These are phyloP conservation scores for Gryganskiella cystojenkinii DNA, from an alignment of 192 early-diverging fungal species.

Conservation along the genomic window DNA sequence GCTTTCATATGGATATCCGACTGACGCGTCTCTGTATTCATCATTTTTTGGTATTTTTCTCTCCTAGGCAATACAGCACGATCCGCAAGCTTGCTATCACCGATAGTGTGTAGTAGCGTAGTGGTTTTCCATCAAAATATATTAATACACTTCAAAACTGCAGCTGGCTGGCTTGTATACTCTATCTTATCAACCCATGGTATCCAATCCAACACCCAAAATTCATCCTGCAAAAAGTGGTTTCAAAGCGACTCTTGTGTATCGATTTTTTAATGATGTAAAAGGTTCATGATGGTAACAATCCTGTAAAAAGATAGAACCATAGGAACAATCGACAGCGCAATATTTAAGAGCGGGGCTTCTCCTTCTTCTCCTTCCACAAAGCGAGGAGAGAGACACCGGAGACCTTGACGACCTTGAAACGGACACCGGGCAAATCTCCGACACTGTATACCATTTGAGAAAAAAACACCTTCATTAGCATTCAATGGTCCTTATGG, in stretches of 20 bases:
- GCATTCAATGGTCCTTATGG: no score
- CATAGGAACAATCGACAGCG: neutral
- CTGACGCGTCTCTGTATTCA: neutral
- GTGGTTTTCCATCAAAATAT: neutral
- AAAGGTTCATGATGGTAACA: neutral
- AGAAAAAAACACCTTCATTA: neutral
- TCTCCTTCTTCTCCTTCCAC: constrained; percentile 99
- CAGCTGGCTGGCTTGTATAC: no score
- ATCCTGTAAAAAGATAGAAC: neutral
- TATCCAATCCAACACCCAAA: neutral
- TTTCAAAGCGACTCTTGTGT: constrained; percentile 10
- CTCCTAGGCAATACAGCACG: constrained; percentile 24
- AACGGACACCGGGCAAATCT: constrained; percentile 99
- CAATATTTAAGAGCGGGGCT: constrained; percentile 91
- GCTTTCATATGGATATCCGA: no score
- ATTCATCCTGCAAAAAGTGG: neutral
- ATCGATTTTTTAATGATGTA: constrained; percentile 36
- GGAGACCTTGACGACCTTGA: constrained; percentile 99
- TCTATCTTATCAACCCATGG: no score
- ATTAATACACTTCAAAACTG: neutral
- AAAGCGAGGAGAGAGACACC: constrained; percentile 98
- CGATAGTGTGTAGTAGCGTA: no score
- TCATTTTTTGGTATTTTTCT: neutral
- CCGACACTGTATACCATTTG: constrained; percentile 71
- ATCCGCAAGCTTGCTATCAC: constrained; percentile 15